Percentiles rank a stretch among this genome's conserved stretches.
These are phyloP conservation scores for Cymbidium sinense DNA, from an alignment of 106 monocot species.

Conservation along the genomic window DNA sequence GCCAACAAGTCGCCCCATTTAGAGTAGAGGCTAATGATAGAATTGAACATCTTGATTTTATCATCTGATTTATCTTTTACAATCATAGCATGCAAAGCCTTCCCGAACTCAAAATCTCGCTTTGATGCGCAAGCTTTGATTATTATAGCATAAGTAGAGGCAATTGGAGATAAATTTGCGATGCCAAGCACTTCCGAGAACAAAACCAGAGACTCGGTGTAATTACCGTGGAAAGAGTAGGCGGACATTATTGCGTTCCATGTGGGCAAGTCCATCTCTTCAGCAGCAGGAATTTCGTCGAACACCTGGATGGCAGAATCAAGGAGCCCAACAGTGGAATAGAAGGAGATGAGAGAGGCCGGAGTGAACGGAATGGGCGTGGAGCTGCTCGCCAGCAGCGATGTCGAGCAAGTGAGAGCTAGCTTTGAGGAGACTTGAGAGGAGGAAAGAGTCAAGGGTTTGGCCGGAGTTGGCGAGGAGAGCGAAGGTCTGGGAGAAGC, in stretches of 20 bases:
- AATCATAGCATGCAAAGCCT: conserved; percentile 17
- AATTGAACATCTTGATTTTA: conserved; percentile 15
- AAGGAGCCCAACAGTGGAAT: conserved; percentile 17
- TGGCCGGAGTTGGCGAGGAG: conserved; percentile 19
- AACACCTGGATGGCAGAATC: conserved; percentile 21
- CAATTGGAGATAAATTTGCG: background rate
- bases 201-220: conserved; percentile 10
- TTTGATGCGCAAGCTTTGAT: conserved; percentile 26
- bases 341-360: conserved; percentile 19
- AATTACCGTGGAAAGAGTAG: conserved; percentile 5
- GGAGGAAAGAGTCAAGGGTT: conserved; percentile 16
- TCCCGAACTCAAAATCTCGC: no score
- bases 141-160: conserved; percentile 17
- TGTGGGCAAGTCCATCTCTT: conserved; percentile 10
- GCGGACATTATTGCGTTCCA: conserved; percentile 27
- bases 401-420: conserved; percentile 11
- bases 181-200: conserved; percentile 12
- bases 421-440: conserved; percentile 23
- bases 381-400: conserved; percentile 19
- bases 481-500: conserved; percentile 8
- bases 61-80: conserved; percentile 11
- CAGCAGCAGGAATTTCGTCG: conserved; percentile 9
- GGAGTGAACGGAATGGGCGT: conserved; percentile 15
- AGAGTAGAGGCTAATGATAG: conserved; percentile 18
- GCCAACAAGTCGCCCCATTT: conserved; percentile 10